Conservation (phyloP, 129 eudicot genomes). For the Pseudognaphalium luteoalbum region DNA sequence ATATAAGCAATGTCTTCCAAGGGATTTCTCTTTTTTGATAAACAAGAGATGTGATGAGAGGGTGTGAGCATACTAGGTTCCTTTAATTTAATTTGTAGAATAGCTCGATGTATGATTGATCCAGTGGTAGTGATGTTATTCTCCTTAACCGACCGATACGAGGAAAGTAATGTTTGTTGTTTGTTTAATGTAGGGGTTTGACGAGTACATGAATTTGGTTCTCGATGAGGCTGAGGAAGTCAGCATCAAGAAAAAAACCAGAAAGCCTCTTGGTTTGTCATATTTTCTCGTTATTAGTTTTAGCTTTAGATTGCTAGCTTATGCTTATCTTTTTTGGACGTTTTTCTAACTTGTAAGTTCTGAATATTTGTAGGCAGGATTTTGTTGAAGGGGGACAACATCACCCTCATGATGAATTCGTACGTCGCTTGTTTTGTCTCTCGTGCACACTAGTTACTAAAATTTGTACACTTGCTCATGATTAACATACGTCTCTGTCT, state of each 20-base stretch:
- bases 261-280: slow-evolving; percentile 59
- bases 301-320: not conserved
- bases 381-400: slow-evolving; percentile 67
- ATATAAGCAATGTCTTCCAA: no score
- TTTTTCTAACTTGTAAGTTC: not conserved
- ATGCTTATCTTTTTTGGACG: not conserved
- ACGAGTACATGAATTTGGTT: slow-evolving; percentile 86
- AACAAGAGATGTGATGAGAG: no score
- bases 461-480: not conserved
- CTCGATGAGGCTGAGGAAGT: slow-evolving; percentile 86
- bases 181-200: slow-evolving; percentile 45
- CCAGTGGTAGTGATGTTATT: no score
- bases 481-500: slow-evolving; percentile 8
- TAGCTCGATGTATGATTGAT: no score
- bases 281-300: not conserved
- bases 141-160: no score
- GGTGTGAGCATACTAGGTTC: no score
- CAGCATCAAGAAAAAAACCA: slow-evolving; percentile 65
- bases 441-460: not conserved
- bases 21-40: no score
- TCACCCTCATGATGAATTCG: slow-evolving; percentile 77
- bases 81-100: no score
- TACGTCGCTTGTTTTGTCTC: slow-evolving; percentile 23
- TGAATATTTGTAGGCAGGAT: slow-evolving; percentile 51
- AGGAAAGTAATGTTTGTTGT: no score